Evolutionary conservation across 108 stramenopile species (phyloP).

Genomic region (Skeletonema tropicum): DNA sequence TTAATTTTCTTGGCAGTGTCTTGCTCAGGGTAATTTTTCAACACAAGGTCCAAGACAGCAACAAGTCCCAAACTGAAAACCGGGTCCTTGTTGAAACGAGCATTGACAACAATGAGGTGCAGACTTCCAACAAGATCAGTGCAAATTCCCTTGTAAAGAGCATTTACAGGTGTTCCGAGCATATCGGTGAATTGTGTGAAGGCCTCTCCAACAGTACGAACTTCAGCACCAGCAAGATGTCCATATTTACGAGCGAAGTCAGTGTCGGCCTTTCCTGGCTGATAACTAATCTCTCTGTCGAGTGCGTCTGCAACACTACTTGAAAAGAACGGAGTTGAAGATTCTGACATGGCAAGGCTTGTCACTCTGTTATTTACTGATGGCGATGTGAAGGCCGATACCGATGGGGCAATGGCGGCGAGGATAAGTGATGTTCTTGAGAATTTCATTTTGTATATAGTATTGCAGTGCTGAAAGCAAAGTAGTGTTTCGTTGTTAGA

Average conservation of each 20-base stretch:
- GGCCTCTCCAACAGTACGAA: slow-evolving; percentile 90
- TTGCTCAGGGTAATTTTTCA: slow-evolving; percentile 92
- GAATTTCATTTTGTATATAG: slow-evolving; percentile 8
- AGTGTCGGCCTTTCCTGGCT: slow-evolving; percentile 80
- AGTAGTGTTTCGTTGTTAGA: background rate
- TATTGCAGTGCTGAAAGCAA: background rate
- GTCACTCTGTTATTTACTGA: background rate
- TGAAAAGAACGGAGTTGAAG: slow-evolving; percentile 39
- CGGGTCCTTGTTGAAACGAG: slow-evolving; percentile 86
- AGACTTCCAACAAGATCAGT: slow-evolving; percentile 93
- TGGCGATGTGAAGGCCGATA: background rate
- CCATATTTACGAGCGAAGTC: slow-evolving; percentile 83
- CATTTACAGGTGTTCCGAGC: slow-evolving; percentile 83
- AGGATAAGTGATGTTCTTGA: background rate
- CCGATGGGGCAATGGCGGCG: slow-evolving; percentile 4
- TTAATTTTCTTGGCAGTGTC: slow-evolving; percentile 79
- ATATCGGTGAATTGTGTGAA: slow-evolving; percentile 84
- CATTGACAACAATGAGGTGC: slow-evolving; percentile 91
- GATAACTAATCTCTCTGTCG: slow-evolving; percentile 61
- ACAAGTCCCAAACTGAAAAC: slow-evolving; percentile 86
- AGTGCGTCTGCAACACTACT: slow-evolving; percentile 29
- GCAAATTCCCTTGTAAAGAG: slow-evolving; percentile 91
- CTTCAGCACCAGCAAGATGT: slow-evolving; percentile 74
- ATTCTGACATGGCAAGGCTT: slow-evolving; percentile 11
- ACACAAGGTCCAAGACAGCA: slow-evolving; percentile 70